Base-by-base conservation (phyloP, 768 basidiomycete genomes). In the Auricularia auricula-judae region DNA sequence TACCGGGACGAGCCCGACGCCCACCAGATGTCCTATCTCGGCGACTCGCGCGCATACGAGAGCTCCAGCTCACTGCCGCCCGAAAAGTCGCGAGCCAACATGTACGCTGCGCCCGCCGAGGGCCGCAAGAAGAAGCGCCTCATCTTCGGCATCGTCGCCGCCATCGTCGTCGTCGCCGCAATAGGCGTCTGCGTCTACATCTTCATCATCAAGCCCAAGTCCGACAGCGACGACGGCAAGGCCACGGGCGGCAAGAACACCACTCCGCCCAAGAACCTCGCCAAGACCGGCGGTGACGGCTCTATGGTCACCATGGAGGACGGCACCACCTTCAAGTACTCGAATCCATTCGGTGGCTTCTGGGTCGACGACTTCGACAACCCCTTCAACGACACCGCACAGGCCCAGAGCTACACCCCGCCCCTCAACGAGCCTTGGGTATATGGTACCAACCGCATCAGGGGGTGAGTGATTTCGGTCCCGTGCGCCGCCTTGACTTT, bases 321-420 rank as follows among this genome's bases (percentile, higher is more conserved):
- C 72, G 96, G 96, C 5, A 81, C 85, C 11, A 91, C 86, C 1
- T 89, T 95, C 73, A 85, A 78, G 0, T 99, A 98, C 76, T 69
- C 68, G 56, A 98, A 98, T 74, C 54, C 81, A 1, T 91, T 91
- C 71, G 93, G 92, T 66, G 97, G 97, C 2, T 78, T 71, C 66
- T 99, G 97, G 97, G 91, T 93, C 70, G 88, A 83, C 74, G 89
- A 97, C 72, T 81, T 85, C 43, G 82, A 84, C 36, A 84, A 95
- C 72, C 94, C 94, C 0, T 90, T 90, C 75, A 87, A 89, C 76
- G 87, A 90, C 70, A 83, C 84, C 59, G 96, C 94, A 1, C 81
- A 81, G 64, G 79, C 89, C 12, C 91, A 98, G 70, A 86, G 84
- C 0, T 97, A 89, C 87, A 80, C 85, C 0, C 91, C 93, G 12